Base-by-base conservation (phyloP, 2,329 filamentous ascomycete genomes). In the Ampelomyces quisqualis region DNA sequence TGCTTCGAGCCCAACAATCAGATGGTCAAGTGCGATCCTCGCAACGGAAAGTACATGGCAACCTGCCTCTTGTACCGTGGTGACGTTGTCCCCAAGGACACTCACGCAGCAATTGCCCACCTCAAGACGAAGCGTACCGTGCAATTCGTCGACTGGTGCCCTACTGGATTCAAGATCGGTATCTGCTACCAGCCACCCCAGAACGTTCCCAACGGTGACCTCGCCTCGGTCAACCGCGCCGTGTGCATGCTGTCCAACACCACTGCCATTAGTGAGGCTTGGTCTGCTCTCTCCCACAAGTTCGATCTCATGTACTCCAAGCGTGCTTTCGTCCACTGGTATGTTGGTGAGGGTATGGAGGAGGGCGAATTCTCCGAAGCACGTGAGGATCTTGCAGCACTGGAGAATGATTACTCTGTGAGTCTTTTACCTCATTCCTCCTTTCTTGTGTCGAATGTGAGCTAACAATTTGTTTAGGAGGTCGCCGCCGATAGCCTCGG, bases 281-380 rank as follows among this genome's bases (percentile, higher is more conserved):
- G 93, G 93, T 90, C 88, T 53, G 90, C 90, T 57, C 83, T 98
- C 55, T 94, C 90, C 49, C 82, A 86, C 82, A 98, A 98, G 79
- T 98, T 98, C 79, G 93, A 98, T 70, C 88, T 98, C 72, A 98
- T 98, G 93, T 96, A 97, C 85, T 94, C 89, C 73, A 98, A 98
- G 86, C 93, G 93, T 79, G 93, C 93, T 51, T 98, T 98, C 77
- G 93, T 98, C 55, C 93, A 98, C 78, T 98, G 93, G 93, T 98
- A 97, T 67, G 93, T 98, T 69, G 93, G 93, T 78, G 93, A 97
- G 81, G 93, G 93, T 84, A 98, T 98, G 93, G 93, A 98, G 81
- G 93, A 98, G 75, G 93, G 93, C 74, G 93, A 98, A 77, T 98
- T 98, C 83, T 95, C 89, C 43, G 93, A 98, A 80, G 93, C 93